Evolutionary conservation across 495 filamentous ascomycete species (phyloP), one percentile per base, ranked within the genome.

Genomic region (Chaetomidium leptoderma): DNA sequence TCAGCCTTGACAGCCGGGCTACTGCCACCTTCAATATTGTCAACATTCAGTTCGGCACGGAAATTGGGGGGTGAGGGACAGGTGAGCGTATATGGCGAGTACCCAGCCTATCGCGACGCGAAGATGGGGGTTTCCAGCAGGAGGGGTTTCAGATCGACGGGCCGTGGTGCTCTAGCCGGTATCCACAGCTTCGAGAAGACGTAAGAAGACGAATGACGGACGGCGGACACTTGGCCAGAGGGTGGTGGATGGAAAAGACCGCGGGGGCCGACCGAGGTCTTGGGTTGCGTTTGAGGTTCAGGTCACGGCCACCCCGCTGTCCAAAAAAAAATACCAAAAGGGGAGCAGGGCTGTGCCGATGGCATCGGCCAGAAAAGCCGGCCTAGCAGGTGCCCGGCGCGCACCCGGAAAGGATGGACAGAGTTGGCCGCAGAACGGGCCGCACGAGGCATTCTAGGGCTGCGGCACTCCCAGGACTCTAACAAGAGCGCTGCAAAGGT

Each of bases 271-370:
- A 24, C 54, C 44, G 46, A 39, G 13, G 24, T n/a, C 27, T 35
- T 33, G 39, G 37, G 56, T 30, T 17, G 23, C 2, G 35, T 59
- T 27, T 59, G 56, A 53, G 48, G 39, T 53, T 29, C 14, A 35
- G 47, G 7, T 33, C 9, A 19, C 37, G 37, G 37, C 47, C 47
- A 21, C 21, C 24, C 21, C 45, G 24, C 16, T 11, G 26, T 10
- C 21, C 46, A 35, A 43, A 30, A 37, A 45, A 26, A n/a, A 29
- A 42, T 27, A 19, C 13, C 48, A 30, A 37, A 45, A 26, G 24
- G 37, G 33, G 37, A 19, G 17, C 48, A 52, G 46, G 56, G 56
- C 56, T 59, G 56, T 59, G 56, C 47, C 56, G 40, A 53, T 14
- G 35, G 37, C 21, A 27, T 44, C 56, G 48, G 32, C 56, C 48